Percentiles rank a stretch among this genome's conserved stretches.
Conservation (phyloP, 306 rosid species). For the Ziziphus jujuba region DNA sequence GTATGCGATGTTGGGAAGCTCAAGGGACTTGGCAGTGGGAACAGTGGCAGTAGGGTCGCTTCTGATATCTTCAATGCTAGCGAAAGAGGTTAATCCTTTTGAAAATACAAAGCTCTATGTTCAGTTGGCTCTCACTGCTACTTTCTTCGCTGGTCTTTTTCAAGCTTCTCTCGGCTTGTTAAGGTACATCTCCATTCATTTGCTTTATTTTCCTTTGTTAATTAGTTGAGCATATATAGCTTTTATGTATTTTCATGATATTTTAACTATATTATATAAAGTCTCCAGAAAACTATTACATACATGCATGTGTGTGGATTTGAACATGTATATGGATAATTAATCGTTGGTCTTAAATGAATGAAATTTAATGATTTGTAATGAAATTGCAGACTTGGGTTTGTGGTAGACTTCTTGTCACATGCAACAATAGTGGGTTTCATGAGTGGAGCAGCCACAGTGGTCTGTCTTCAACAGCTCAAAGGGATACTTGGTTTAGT, state of each 20-base stretch:
- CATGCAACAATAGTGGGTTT: slow-evolving; percentile 59
- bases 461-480: slow-evolving; percentile 51
- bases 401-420: slow-evolving; percentile 49
- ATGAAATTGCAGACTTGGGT: slow-evolving; percentile 35
- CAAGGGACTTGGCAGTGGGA: slow-evolving; percentile 57
- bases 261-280: no score
- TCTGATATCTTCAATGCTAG: slow-evolving; percentile 39
- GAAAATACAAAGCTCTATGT: slow-evolving; percentile 61
- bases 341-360: background rate
- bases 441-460: slow-evolving; percentile 58
- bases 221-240: background rate
- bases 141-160: slow-evolving; percentile 75
- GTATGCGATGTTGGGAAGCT: slow-evolving; percentile 57
- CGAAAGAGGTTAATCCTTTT: slow-evolving; percentile 36
- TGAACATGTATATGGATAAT: no score
- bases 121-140: slow-evolving; percentile 79
- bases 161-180: slow-evolving; percentile 74
- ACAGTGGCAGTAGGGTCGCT: slow-evolving; percentile 56
- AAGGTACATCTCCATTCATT: slow-evolving; percentile 34
- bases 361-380: background rate
- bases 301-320: no score
- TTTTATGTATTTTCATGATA: no score
- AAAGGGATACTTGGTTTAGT: slow-evolving; percentile 45
- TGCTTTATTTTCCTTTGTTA: background rate
- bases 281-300: no score